phyloP scores from a whole-genome alignment of 192 early-diverging fungal genomes.

The Obelidium mucronatum region DNA sequence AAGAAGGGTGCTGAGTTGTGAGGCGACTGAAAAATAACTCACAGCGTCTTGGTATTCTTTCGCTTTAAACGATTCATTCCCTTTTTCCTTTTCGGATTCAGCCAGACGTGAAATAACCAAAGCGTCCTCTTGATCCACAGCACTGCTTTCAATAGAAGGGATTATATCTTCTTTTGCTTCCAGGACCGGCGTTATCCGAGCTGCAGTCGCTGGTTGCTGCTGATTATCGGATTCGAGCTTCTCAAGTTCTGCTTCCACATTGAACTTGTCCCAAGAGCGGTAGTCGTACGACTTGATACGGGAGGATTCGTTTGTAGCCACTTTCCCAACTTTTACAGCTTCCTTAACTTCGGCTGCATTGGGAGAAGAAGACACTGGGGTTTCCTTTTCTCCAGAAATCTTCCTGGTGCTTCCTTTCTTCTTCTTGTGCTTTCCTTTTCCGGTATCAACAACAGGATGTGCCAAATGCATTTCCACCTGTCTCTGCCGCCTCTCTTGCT shows the following conservation, averaged over 20 bases:
- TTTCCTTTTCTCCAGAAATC: neutral
- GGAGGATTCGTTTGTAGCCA: neutral
- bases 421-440: conserved; percentile 7
- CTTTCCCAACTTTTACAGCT: neutral
- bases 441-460: conserved; percentile 1
- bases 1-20: neutral
- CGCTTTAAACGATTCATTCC: conserved; percentile 38
- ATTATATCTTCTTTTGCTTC: neutral
- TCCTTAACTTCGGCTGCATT: neutral
- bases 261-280: conserved; percentile 43
- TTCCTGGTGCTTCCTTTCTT: neutral
- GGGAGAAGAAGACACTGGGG: neutral
- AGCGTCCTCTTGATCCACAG: neutral
- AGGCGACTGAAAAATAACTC: conserved; percentile 7
- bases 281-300: conserved; percentile 45
- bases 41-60: conserved; percentile 40
- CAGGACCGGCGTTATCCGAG: neutral
- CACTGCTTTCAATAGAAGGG: neutral
- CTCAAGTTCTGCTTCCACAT: conserved; percentile 34
- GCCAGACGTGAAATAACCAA: conserved; percentile 10
- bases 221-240: conserved; percentile 22
- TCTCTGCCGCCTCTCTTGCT: conserved; percentile 23
- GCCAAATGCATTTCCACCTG: conserved; percentile 24
- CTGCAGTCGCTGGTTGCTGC: neutral
- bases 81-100: conserved; percentile 38